Percentiles rank a stretch among this genome's conserved stretches.
phyloP scores from a whole-genome alignment of 2,329 filamentous ascomycete genomes.

The Paecilomyces dactylethromorphus region DNA sequence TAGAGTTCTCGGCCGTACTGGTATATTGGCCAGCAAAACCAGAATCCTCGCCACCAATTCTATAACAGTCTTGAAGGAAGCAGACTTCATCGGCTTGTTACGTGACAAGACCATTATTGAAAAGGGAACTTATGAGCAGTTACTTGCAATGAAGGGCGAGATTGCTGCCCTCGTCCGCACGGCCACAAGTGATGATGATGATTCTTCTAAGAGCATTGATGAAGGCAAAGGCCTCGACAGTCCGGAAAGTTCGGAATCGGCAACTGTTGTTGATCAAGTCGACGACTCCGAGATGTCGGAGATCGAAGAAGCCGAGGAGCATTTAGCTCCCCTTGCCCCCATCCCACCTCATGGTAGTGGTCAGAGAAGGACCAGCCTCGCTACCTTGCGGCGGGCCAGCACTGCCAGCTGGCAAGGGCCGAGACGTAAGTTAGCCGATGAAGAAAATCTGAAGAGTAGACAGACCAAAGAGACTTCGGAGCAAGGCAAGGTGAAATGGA shows the following conservation, averaged over 20 bases:
- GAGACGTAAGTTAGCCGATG: constrained; percentile 75
- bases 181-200: constrained; percentile 41
- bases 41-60: constrained; percentile 92
- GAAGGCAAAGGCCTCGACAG: constrained; percentile 54
- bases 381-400: constrained; percentile 81
- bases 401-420: constrained; percentile 84
- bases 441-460: constrained; percentile 70
- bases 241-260: constrained; percentile 61
- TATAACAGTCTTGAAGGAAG: constrained; percentile 81
- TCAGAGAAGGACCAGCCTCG: constrained; percentile 60
- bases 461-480: constrained; percentile 84
- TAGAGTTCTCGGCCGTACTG: constrained; percentile 79
- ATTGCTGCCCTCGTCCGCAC: constrained; percentile 79
- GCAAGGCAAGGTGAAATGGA: constrained; percentile 97
- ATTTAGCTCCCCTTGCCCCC: constrained; percentile 66
- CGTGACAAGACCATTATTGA: constrained; percentile 79
- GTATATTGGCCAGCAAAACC: constrained; percentile 77
- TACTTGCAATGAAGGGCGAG: constrained; percentile 89
- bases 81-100: constrained; percentile 80
- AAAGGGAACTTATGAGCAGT: constrained; percentile 80
- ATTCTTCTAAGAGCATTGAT: constrained; percentile 49
- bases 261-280: constrained; percentile 44
- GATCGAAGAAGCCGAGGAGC: constrained; percentile 59
- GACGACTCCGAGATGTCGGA: constrained; percentile 48
- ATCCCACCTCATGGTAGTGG: constrained; percentile 60